Conservation (phyloP, 1,284 basidiomycete genomes). For the Cutaneotrichosporon sp. region DNA sequence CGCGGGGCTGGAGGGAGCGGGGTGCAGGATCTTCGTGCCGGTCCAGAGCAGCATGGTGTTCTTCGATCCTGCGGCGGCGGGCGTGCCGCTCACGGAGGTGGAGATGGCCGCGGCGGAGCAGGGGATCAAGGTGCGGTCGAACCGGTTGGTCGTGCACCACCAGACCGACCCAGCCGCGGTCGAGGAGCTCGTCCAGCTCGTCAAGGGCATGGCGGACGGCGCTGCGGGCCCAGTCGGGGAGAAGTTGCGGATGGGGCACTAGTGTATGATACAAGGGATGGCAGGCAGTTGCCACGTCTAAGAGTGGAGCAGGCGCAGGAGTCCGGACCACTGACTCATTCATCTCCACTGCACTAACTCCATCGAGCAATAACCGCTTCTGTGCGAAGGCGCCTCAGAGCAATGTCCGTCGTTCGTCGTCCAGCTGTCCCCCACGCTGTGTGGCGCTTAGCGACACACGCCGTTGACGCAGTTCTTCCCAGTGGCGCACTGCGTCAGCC, state of each 20-base stretch:
- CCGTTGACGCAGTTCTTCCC: background rate
- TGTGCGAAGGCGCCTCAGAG: too few species aligned
- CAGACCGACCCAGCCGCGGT: slow-evolving; percentile 74
- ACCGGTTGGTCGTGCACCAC: slow-evolving; percentile 79
- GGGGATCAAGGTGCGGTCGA: slow-evolving; percentile 64
- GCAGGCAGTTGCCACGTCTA: too few species aligned
- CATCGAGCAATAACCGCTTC: too few species aligned
- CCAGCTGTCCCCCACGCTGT: too few species aligned
- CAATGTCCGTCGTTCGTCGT: too few species aligned
- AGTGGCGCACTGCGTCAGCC: too few species aligned
- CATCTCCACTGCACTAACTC: too few species aligned
- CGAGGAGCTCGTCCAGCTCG: slow-evolving; percentile 50
- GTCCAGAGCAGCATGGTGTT: slow-evolving; percentile 85
- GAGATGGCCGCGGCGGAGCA: slow-evolving; percentile 63
- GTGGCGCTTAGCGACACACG: background rate
- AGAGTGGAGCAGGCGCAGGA: too few species aligned
- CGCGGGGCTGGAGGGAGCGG: slow-evolving; percentile 70
- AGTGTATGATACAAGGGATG: slow-evolving; percentile 1
- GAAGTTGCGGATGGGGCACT: slow-evolving; percentile 1
- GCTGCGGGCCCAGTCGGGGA: background rate
- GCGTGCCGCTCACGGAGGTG: slow-evolving; percentile 67
- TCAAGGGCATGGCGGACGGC: slow-evolving; percentile 18
- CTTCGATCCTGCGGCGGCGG: slow-evolving; percentile 58
- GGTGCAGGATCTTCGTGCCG: slow-evolving; percentile 69
- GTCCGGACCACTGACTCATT: too few species aligned